Base-by-base conservation (phyloP, 305 asterid genomes). In the Fraxinus floribunda region DNA sequence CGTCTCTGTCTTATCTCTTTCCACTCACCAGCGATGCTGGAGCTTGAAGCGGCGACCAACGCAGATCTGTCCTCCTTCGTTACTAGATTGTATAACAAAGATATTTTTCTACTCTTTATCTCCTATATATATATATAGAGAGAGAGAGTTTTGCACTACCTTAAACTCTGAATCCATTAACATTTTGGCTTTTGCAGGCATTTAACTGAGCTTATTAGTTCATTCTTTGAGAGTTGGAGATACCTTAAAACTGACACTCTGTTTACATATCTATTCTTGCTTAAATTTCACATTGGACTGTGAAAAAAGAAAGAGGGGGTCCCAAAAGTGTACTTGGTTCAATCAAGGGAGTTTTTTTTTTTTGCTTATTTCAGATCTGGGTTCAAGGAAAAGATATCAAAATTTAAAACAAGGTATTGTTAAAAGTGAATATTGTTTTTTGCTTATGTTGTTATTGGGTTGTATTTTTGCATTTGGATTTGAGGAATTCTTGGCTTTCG, bases 361-460 rank as follows among this genome's bases (percentile, higher is more conserved):
- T 77, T 82, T 26, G 18, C 18, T 5, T 15, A 44, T 80, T 64
- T 18, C 76, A 81, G 86, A 84, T 86, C 86, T 82, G 82, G 81
- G 80, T 83, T 86, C 83, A n/a, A 18, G 73, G 83, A 86, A 86
- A 80, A 76, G 86, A 84, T 84, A 26, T 26, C 87, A 77, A 52
- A n/a, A 52, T 80, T 83, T 86, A 77, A 52, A n/a, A 52, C 80
- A 79, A 85, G 86, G 87, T 85, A 60, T 7, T 5, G 30, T 60
- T 18, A 20, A 60, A 60, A 20, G 70, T 60, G 70, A 60, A 20
- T 18, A 20, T 60, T 60, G 10, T 60, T 60, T 18, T 18, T 18
- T 18, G 70, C 70, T 60, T 9, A 18, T 60, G 30, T 20, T 60
- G 26, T 16, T 76, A 24, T 29, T 9, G 30, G 1, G 26, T 0